Evolutionary conservation across 495 filamentous ascomycete genomes (phyloP), one percentile per base, ranked within the genome.

Genomic region (Lophiostoma macrostomum): DNA sequence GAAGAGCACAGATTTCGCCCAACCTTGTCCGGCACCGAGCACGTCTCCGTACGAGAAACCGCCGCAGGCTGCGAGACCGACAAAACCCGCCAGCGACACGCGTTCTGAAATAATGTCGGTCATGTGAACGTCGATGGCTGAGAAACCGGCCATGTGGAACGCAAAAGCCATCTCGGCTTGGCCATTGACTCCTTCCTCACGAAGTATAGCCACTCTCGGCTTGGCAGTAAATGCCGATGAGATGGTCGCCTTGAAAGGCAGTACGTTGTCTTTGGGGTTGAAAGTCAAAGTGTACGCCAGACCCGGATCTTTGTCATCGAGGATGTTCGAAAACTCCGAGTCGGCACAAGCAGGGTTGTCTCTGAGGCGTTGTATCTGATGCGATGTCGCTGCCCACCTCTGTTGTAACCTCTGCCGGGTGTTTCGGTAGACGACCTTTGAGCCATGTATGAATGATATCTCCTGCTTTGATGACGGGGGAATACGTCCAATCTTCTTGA

Each of bases 41-140:
- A 96, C 90, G 56, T 98, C 93, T 63, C 93, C 94, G 70, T 94
- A 96, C 12, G 89, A 95, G 79, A 98, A 98, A 48, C 93, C 94
- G 58, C 93, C 94, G 60, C 91, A 95, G 53, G 90, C 91, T 23
- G 91, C 93, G 16, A 97, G 79, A 58, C 93, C 93, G 38, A 82
- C 81, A 59, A 94, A 96, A 60, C 80, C 81, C 51, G 83, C 74
- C 13, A 98, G 83, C 1, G 88, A 90, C 35, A 82, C 74, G 22
- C 82, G 80, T 20, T 83, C 85, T 13, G 78, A 78, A 60, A 96
- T 82, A 60, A 98, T 82, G 63, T 97, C 91, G 2, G 86, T 91
- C 91, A 98, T 97, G 76, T 96, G 93, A 2, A 98, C 87, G 65
- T 98, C 93, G 28, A 96, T 77, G 5, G 90, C 81, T 22, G 89